These are phyloP conservation scores for Sporobolomyces phaffii DNA, from an alignment of 768 basidiomycete species.

Conservation along the genomic window DNA sequence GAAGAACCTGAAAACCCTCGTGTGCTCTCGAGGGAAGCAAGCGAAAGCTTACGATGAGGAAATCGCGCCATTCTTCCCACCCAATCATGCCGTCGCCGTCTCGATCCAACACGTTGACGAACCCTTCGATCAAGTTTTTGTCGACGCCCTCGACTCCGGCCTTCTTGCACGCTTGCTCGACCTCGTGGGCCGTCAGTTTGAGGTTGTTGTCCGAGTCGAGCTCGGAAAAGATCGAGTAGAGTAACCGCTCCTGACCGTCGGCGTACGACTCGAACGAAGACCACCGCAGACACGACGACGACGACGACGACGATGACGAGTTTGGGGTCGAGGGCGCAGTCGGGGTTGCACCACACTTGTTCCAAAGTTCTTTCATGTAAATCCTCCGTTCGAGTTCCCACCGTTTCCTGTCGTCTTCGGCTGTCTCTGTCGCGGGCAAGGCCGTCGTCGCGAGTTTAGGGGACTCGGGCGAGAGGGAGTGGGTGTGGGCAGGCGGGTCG, in stretches of 20 bases:
- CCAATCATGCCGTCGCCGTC: conserved; percentile 35
- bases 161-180: conserved; percentile 47
- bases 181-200: conserved; percentile 45
- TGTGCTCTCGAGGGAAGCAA: no score
- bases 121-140: conserved; percentile 22
- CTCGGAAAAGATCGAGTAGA: conserved; percentile 26
- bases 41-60: conserved; percentile 27
- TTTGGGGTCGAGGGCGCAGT: background rate
- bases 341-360: conserved; percentile 39
- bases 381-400: conserved; percentile 61
- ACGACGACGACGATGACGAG: conserved; percentile 1
- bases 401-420: conserved; percentile 52
- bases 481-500: background rate
- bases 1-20: no score
- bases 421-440: conserved; percentile 34
- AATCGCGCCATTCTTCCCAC: conserved; percentile 42
- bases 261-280: conserved; percentile 31
- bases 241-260: conserved; percentile 32
- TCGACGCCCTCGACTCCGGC: conserved; percentile 32
- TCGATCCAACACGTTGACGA: conserved; percentile 33
- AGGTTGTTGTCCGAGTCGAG: conserved; percentile 37
- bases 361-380: conserved; percentile 72
- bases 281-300: conserved; percentile 4
- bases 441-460: background rate
- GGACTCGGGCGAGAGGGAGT: background rate